These are phyloP conservation scores for Clonostachys solani DNA, from an alignment of 2,329 filamentous ascomycete genomes.

Conservation along the genomic window DNA sequence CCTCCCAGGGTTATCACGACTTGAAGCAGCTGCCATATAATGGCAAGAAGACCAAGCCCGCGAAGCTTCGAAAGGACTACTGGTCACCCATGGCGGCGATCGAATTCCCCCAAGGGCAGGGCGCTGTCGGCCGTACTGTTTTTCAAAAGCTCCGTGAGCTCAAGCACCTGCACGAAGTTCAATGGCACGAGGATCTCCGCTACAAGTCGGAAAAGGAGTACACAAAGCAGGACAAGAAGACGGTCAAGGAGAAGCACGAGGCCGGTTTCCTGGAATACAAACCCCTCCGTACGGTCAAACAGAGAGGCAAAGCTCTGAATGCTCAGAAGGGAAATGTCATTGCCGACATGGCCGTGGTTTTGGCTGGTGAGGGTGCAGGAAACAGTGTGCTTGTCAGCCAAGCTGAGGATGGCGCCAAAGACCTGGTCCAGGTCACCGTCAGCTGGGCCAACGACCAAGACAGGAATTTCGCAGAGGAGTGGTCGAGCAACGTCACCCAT, in stretches of 20 bases:
- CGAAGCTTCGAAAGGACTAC: conserved; percentile 62
- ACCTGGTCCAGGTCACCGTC: conserved; percentile 36
- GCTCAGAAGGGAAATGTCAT: conserved; percentile 58
- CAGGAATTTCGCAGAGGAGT: conserved; percentile 37
- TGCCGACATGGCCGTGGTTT: conserved; percentile 58
- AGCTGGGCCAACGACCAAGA: conserved; percentile 48
- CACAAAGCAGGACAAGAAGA: conserved; percentile 24
- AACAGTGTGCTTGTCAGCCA: conserved; percentile 36
- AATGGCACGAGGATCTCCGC: conserved; percentile 49
- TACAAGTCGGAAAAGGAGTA: conserved; percentile 28
- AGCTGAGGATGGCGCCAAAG: conserved; percentile 9
- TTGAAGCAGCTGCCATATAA: conserved; percentile 59
- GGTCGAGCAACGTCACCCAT: conserved; percentile 52
- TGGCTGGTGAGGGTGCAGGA: conserved; percentile 45
- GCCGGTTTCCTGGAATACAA: conserved; percentile 20
- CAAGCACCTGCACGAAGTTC: conserved; percentile 56
- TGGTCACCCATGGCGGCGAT: conserved; percentile 60
- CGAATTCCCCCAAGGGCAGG: conserved; percentile 47
- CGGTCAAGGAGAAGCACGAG: conserved; percentile 17
- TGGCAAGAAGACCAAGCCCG: conserved; percentile 62
- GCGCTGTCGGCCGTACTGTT: conserved; percentile 51
- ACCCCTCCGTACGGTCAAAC: conserved; percentile 23
- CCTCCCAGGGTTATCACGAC: conserved; percentile 29
- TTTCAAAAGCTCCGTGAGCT: conserved; percentile 64
- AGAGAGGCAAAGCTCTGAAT: conserved; percentile 49